These are phyloP conservation scores for Metarhizium rileyi DNA, from an alignment of 2,329 filamentous ascomycete species.

Conservation along the genomic window DNA sequence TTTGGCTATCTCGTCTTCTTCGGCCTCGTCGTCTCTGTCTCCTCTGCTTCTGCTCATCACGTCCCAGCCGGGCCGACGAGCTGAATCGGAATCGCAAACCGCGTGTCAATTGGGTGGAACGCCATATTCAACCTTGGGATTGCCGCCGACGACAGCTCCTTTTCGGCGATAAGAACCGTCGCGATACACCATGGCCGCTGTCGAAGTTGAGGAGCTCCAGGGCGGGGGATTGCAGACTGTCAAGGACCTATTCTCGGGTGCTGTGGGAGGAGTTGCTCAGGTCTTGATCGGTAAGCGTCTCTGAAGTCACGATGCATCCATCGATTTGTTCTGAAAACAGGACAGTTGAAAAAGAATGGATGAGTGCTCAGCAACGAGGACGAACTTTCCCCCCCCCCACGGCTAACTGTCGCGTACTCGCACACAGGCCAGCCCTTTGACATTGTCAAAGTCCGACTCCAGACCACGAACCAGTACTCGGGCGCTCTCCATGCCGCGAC, in stretches of 20 bases:
- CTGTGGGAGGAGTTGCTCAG: slow-evolving; percentile 85
- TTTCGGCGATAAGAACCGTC: slow-evolving; percentile 1
- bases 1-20: not conserved
- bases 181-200: slow-evolving; percentile 1
- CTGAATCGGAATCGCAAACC: not conserved
- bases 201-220: slow-evolving; percentile 3
- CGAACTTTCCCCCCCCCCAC: too few species aligned
- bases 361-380: not conserved
- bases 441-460: slow-evolving; percentile 94
- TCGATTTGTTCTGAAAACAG: too few species aligned
- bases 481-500: slow-evolving; percentile 71
- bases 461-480: slow-evolving; percentile 75
- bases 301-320: not conserved
- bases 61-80: not conserved
- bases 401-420: not conserved
- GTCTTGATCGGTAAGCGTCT: slow-evolving; percentile 66
- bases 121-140: not conserved
- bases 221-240: slow-evolving; percentile 46
- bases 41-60: not conserved
- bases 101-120: not conserved
- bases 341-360: too few species aligned
- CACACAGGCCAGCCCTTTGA: slow-evolving; percentile 60
- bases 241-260: slow-evolving; percentile 88
- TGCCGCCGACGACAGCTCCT: not conserved
- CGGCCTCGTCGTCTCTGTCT: not conserved